Percentiles rank a stretch among this genome's conserved stretches.
These are phyloP conservation scores for Blastobotrys buckinghamii DNA, from an alignment of 1,139 yeast genomes.

Conservation along the genomic window DNA sequence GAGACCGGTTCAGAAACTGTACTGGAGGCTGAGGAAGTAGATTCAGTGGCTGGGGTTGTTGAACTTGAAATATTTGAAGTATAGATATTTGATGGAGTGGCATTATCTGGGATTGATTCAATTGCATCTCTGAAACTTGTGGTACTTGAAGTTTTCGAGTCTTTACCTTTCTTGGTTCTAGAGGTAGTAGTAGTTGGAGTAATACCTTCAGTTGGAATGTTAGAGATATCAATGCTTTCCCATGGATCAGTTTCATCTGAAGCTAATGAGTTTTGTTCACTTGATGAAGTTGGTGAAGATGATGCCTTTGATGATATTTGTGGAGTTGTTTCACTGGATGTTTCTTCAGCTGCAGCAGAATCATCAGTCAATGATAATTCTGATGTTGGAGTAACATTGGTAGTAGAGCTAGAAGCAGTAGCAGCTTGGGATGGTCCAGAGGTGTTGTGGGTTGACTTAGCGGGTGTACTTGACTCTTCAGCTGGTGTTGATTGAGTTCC, in stretches of 20 bases:
- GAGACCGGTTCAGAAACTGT: not conserved
- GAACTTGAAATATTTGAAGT: not conserved
- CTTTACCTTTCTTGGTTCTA: not conserved
- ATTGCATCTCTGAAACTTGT: not conserved
- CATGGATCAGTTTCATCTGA: not conserved
- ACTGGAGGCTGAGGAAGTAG: not conserved
- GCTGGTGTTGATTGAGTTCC: too few relatives aligned
- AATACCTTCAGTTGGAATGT: not conserved
- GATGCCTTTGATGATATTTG: not conserved
- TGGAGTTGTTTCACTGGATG: not conserved
- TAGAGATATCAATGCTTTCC: not conserved
- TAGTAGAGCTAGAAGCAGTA: too few relatives aligned
- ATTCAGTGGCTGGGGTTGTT: not conserved
- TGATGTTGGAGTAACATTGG: too few relatives aligned
- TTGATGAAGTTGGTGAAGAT: not conserved
- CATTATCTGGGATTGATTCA: constrained; percentile 5
- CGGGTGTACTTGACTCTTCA: too few relatives aligned
- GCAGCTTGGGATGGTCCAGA: too few relatives aligned
- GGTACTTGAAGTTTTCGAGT: too few relatives aligned
- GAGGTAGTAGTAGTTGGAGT: not conserved
- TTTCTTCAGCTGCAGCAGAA: too few relatives aligned
- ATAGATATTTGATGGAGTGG: constrained; percentile 1
- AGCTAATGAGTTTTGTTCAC: not conserved
- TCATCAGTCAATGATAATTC: too few relatives aligned
- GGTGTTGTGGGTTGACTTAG: too few relatives aligned